phyloP scores from a whole-genome alignment of 306 rosid species.

The Urtica urens region DNA sequence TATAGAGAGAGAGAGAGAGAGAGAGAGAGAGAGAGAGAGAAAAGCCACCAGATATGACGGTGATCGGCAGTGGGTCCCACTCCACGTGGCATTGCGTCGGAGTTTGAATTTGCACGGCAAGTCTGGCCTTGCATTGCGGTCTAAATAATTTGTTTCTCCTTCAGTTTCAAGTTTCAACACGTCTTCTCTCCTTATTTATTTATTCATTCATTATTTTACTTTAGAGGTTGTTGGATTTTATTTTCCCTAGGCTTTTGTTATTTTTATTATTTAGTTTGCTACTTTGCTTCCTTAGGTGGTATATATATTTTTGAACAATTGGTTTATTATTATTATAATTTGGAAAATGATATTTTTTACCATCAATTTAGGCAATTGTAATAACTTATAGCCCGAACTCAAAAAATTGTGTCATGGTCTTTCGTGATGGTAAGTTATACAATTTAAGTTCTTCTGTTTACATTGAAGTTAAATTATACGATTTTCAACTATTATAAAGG shows the following conservation, averaged over 20 bases:
- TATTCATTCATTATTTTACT: neutral
- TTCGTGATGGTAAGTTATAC: too few species aligned
- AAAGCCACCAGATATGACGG: constrained; percentile 26
- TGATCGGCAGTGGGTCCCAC: constrained; percentile 38
- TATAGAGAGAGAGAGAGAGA: neutral
- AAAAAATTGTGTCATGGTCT: too few species aligned
- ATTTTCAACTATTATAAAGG: too few species aligned
- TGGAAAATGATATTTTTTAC: too few species aligned
- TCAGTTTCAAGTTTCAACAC: constrained; percentile 14
- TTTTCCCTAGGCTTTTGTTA: neutral
- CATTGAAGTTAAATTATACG: too few species aligned
- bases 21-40: neutral
- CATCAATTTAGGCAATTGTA: too few species aligned
- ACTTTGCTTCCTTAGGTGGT: too few species aligned
- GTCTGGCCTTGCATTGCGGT: constrained; percentile 12
- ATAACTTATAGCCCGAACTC: too few species aligned
- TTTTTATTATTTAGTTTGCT: neutral
- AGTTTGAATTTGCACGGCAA: constrained; percentile 33
- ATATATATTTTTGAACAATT: too few species aligned
- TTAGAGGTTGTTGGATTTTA: neutral
- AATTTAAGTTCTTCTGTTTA: too few species aligned
- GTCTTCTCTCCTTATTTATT: constrained; percentile 19
- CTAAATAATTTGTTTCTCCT: too few species aligned
- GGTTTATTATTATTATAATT: too few species aligned
- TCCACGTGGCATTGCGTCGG: constrained; percentile 41